Conservation (phyloP, 179 eudicot genomes). For the Beta corolliflora region DNA sequence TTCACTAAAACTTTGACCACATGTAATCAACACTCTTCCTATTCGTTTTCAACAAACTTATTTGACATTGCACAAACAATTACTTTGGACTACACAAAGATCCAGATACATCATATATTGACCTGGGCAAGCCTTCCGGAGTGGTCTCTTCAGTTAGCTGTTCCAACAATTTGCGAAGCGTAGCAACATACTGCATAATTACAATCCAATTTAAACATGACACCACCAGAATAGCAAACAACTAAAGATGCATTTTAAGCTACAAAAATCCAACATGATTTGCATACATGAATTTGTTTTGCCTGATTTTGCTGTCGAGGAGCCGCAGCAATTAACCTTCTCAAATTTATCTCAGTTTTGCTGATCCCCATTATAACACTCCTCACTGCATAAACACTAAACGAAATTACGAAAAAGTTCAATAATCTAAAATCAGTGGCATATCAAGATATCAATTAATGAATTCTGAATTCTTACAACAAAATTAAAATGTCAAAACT, state of each 20-base stretch:
- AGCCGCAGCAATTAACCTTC: constrained; percentile 73
- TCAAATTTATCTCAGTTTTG: constrained; percentile 77
- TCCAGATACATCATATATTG: neutral
- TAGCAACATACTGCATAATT: constrained; percentile 70
- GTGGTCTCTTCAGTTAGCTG: constrained; percentile 71
- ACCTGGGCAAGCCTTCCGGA: constrained; percentile 84
- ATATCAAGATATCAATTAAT: too few relatives aligned
- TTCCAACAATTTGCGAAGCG: constrained; percentile 78
- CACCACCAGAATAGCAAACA: neutral
- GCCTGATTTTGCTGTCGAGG: constrained; percentile 77
- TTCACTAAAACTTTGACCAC: neutral
- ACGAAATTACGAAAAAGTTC: neutral
- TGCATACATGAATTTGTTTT: constrained; percentile 65
- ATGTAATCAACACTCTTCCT: neutral
- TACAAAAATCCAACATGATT: neutral
- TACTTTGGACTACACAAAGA: neutral
- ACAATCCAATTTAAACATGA: neutral
- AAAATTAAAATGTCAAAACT: too few relatives aligned
- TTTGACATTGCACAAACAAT: neutral
- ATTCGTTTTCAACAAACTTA: neutral
- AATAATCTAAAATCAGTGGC: too few relatives aligned
- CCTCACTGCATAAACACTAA: constrained; percentile 18
- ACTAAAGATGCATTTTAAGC: neutral
- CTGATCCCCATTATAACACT: constrained; percentile 58
- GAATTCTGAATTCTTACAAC: too few relatives aligned